Conservation (phyloP, 164 flowering plant species). For the Aristolochia contorta region DNA sequence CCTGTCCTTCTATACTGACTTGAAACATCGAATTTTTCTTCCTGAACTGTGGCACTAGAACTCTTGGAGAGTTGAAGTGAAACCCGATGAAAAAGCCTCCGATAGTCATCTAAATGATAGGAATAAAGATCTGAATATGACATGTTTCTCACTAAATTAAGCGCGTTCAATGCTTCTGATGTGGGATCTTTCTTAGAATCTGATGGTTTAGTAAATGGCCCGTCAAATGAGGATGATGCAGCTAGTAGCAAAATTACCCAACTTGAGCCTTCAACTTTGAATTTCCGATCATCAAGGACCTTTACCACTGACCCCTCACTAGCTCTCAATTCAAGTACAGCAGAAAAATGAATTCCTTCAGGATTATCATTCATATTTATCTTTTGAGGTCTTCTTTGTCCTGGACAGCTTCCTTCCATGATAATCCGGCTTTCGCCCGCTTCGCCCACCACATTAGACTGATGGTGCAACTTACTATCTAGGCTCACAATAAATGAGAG, state of each 20-base stretch:
- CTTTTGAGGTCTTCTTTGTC: slow-evolving; percentile 42
- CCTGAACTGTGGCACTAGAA: slow-evolving; percentile 14
- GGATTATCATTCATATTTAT: slow-evolving; percentile 30
- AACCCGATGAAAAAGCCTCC: slow-evolving; percentile 77
- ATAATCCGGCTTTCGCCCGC: slow-evolving; percentile 48
- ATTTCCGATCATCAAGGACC: slow-evolving; percentile 42
- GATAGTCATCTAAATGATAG: slow-evolving; percentile 78
- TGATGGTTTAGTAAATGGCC: slow-evolving; percentile 61
- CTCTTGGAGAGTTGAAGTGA: slow-evolving; percentile 63
- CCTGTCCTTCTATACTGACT: background rate
- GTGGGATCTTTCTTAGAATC: slow-evolving; percentile 70
- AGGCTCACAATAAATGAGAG: slow-evolving; percentile 65
- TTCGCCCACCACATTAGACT: slow-evolving; percentile 28
- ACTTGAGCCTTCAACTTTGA: slow-evolving; percentile 60
- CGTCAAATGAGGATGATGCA: slow-evolving; percentile 79
- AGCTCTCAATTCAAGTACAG: slow-evolving; percentile 56
- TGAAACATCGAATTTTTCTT: background rate
- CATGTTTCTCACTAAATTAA: slow-evolving; percentile 27
- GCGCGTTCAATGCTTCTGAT: slow-evolving; percentile 23
- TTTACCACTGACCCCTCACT: slow-evolving; percentile 34
- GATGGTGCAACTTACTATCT: slow-evolving; percentile 70
- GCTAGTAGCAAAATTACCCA: slow-evolving; percentile 63
- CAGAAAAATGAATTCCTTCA: slow-evolving; percentile 66
- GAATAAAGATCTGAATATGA: slow-evolving; percentile 68
- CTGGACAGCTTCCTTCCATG: slow-evolving; percentile 77